A percentile compares a stretch with the other conserved stretches of the same genome.
phyloP scores from a whole-genome alignment of 305 asterid species.

The Fraxinus angustifolia region DNA sequence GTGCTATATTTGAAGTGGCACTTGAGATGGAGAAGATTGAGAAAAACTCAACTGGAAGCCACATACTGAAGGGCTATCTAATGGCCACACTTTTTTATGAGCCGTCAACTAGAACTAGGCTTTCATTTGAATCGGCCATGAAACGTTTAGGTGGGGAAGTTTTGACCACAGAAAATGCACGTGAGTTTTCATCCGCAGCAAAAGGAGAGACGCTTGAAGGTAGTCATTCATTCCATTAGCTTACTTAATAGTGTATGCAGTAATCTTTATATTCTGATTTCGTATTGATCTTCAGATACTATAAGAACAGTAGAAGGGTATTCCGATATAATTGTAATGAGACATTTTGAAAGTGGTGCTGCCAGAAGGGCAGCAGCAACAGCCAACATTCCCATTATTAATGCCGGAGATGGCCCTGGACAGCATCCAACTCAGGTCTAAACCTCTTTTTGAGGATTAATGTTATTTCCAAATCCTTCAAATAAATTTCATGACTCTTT shows the following conservation, averaged over 20 bases:
- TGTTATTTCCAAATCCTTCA: neutral
- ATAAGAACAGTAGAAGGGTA: slow-evolving; percentile 90
- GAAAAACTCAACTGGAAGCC: slow-evolving; percentile 62
- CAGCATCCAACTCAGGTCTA: slow-evolving; percentile 93
- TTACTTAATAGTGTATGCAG: too few species aligned
- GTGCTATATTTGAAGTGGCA: slow-evolving; percentile 80
- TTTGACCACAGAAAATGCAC: slow-evolving; percentile 88
- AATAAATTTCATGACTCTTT: neutral
- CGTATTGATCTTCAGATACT: slow-evolving; percentile 42
- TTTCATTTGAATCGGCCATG: slow-evolving; percentile 95
- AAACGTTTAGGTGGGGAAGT: slow-evolving; percentile 93
- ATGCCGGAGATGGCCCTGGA: slow-evolving; percentile 99
- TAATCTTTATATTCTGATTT: too few species aligned
- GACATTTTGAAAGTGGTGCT: slow-evolving; percentile 96
- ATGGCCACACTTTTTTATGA: slow-evolving; percentile 89
- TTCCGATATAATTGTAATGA: slow-evolving; percentile 81
- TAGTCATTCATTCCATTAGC: too few species aligned
- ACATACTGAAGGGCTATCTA: slow-evolving; percentile 68
- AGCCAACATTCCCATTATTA: slow-evolving; percentile 75
- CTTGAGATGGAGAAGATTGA: slow-evolving; percentile 85
- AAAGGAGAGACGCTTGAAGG: too few species aligned
- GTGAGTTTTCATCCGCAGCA: slow-evolving; percentile 91
- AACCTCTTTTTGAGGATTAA: neutral
- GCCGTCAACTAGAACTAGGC: slow-evolving; percentile 94
- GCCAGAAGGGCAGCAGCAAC: slow-evolving; percentile 80